Percentiles rank a stretch among this genome's conserved stretches.
Conservation (phyloP, 2,329 filamentous ascomycete species). For the Sporothrix variecibatus region DNA sequence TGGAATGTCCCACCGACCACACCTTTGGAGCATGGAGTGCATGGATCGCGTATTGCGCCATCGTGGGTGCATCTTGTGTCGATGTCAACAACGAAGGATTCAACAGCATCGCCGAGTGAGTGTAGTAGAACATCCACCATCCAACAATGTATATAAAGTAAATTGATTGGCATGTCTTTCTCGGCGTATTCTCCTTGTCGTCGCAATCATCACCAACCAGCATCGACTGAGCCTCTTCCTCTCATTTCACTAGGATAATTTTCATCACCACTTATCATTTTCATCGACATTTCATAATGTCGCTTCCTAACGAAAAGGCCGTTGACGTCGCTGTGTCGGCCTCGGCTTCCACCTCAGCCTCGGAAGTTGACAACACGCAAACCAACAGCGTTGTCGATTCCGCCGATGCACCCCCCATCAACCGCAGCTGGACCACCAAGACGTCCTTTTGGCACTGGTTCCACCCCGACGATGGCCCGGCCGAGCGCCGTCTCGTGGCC, state of each 20-base stretch:
- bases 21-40: not conserved
- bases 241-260: not conserved
- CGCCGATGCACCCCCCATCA: not conserved
- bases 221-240: too few species aligned
- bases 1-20: not conserved
- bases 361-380: not conserved
- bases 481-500: slow-evolving; percentile 38
- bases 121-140: not conserved
- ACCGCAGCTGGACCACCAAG: not conserved
- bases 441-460: slow-evolving; percentile 16
- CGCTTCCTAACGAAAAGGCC: not conserved
- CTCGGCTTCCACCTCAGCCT: not conserved
- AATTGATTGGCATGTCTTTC: not conserved
- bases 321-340: not conserved
- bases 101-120: not conserved
- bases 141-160: slow-evolving; percentile 1
- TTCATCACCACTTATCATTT: not conserved
- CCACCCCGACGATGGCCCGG: slow-evolving; percentile 31
- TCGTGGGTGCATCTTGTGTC: slow-evolving; percentile 14
- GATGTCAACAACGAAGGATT: not conserved
- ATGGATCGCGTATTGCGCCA: not conserved
- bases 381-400: too few species aligned
- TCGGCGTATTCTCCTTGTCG: not conserved
- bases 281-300: not conserved
- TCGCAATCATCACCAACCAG: not conserved